These are phyloP conservation scores for Diaporthe aspalathi DNA, from an alignment of 2,329 filamentous ascomycete genomes.

Conservation along the genomic window DNA sequence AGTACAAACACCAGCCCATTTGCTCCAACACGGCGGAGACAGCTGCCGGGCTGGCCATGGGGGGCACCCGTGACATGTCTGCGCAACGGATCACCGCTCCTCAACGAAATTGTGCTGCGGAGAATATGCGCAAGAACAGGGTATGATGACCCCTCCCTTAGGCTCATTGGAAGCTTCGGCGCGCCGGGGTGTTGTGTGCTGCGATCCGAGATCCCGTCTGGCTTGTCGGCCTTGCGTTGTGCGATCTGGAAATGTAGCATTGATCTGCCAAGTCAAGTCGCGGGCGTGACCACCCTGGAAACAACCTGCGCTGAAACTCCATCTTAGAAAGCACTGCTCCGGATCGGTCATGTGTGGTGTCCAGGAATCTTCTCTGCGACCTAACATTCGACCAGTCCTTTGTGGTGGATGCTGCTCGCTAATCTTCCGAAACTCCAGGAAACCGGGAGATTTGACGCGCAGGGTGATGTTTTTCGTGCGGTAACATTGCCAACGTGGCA, in stretches of 20 bases:
- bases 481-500: constrained; percentile 1
- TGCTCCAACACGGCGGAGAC: not conserved
- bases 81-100: constrained; percentile 1
- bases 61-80: not conserved
- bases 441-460: not conserved
- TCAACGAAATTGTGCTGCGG: not conserved
- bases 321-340: not conserved
- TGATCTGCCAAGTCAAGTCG: too few relatives aligned
- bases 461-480: not conserved
- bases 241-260: not conserved
- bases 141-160: too few relatives aligned
- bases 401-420: not conserved
- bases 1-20: not conserved
- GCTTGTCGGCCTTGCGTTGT: not conserved
- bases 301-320: not conserved
- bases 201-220: not conserved
- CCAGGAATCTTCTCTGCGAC: not conserved
- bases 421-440: not conserved
- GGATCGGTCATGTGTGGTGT: constrained; percentile 12
- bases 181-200: not conserved
- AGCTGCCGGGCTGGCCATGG: not conserved
- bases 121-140: not conserved
- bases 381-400: not conserved
- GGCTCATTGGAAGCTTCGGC: not conserved
- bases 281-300: too few relatives aligned